These are phyloP conservation scores for Diaporthe citriasiana DNA, from an alignment of 2,329 filamentous ascomycete genomes.

Conservation along the genomic window DNA sequence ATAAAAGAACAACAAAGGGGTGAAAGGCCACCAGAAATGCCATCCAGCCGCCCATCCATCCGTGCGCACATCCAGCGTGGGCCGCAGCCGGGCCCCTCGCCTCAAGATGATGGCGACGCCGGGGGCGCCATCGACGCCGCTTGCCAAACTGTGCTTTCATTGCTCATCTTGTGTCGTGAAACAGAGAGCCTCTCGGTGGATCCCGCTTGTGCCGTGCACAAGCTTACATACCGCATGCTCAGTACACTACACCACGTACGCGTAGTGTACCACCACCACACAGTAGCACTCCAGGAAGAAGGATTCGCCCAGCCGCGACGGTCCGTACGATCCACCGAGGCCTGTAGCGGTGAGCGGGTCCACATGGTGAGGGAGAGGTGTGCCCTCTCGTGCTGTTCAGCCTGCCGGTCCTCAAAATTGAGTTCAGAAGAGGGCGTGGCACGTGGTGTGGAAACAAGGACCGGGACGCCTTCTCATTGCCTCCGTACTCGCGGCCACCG, in stretches of 20 bases:
- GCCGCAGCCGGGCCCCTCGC: background rate
- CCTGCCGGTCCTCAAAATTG: background rate
- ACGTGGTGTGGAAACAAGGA: background rate
- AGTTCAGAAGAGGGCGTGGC: background rate
- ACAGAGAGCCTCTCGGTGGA: slow-evolving; percentile 26
- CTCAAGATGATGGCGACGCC: slow-evolving; percentile 13
- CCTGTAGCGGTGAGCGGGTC: slow-evolving; percentile 15
- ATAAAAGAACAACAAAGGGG: slow-evolving; percentile 1
- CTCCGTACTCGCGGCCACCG: background rate
- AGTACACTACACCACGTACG: background rate
- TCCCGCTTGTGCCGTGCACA: slow-evolving; percentile 3
- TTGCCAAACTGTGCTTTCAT: slow-evolving; percentile 29
- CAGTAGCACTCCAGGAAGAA: background rate
- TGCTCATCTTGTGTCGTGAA: slow-evolving; percentile 32
- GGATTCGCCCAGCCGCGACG: slow-evolving; percentile 31
- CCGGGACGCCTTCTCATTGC: background rate
- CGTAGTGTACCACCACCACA: background rate
- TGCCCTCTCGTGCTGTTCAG: too few species aligned
- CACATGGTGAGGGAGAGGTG: background rate
- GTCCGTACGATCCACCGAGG: background rate
- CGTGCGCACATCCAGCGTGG: slow-evolving; percentile 12
- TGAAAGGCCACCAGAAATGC: background rate
- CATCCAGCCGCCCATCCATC: background rate
- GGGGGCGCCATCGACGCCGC: background rate
- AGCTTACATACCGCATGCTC: background rate